A percentile compares a stretch with the other conserved stretches of the same genome.
Conservation (phyloP, 78 protist species). For the Dictyostelium capitatum region DNA sequence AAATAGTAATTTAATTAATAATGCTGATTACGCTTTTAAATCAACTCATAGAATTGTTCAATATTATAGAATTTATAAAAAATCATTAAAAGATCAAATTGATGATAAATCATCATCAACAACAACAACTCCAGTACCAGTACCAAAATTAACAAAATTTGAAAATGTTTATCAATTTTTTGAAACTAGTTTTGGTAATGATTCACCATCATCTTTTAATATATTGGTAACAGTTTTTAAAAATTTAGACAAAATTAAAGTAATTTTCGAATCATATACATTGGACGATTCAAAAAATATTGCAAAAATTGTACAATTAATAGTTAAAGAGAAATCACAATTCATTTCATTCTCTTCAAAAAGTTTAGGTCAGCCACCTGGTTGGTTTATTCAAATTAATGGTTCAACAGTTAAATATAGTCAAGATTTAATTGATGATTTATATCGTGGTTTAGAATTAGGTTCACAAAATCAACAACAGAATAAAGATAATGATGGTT, state of each 20-base stretch:
- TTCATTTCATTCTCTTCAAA: neutral
- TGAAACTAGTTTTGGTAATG: slow-evolving; percentile 17
- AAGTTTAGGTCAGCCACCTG: neutral
- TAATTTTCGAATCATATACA: slow-evolving; percentile 34
- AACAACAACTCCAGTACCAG: neutral
- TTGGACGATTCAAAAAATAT: slow-evolving; percentile 36
- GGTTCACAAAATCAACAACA: neutral
- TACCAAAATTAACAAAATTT: neutral
- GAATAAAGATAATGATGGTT: neutral
- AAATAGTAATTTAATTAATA: slow-evolving; percentile 19
- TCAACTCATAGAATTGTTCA: slow-evolving; percentile 11
- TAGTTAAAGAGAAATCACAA: slow-evolving; percentile 17
- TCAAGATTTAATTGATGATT: slow-evolving; percentile 40
- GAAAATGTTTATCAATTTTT: slow-evolving; percentile 7
- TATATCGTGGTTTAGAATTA: slow-evolving; percentile 25
- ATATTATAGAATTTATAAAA: slow-evolving; percentile 12
- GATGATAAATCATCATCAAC: no score
- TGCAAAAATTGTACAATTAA: slow-evolving; percentile 17
- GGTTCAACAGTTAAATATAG: slow-evolving; percentile 9
- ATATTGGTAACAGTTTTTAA: neutral
- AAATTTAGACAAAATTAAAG: slow-evolving; percentile 18
- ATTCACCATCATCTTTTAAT: slow-evolving; percentile 16
- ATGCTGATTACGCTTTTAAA: slow-evolving; percentile 38
- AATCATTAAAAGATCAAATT: neutral
- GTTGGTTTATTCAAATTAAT: neutral